Base-by-base conservation (phyloP, 106 monocot species). In the Phalaenopsis equestris region DNA sequence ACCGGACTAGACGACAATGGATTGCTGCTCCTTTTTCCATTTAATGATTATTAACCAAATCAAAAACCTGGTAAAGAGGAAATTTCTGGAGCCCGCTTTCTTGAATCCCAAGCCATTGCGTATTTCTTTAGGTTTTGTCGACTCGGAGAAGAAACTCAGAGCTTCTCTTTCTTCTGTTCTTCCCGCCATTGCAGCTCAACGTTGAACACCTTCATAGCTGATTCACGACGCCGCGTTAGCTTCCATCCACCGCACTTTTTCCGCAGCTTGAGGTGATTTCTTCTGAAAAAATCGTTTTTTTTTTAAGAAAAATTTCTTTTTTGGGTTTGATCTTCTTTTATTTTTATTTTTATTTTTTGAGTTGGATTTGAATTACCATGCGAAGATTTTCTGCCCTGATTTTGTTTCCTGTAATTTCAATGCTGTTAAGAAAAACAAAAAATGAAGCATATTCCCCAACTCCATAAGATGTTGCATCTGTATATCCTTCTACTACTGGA, bases 1-100 rank as follows among this genome's bases (percentile, higher is more conserved):
- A 91, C 93, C 93, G 90, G 92, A 87, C 93, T 93, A 85, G 95
- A 96, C 93, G 91, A 93, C 93, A 96, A 89, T 90, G 91, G 94
- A 94, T 73, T 52, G 10, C 1, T 15, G 52, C 12, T 3, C 0
- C 0, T 0, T 30, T 45, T 45, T 4, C 43, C 0, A 6, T 6
- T 45, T 45, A 1, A 45, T 45, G 0, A 45, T 45, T 45, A 4
- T 45, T 45, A 45, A 4, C 0, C 1, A 45, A 45, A 45, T 45
- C 3, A 0, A 45, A 0, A 45, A 0, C 0, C 43, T 45, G 3
- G 1, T 45, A 45, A 1, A 52, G 0, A 52, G 14, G 12, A 52
- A 15, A 3, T 2, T 12, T 52, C 52, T 52, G 2, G 52, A 52
- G 0, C 12, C 52, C 15, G 12, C 52, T 52, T 52, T 52, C 52